Evolutionary conservation across 1,284 basidiomycete species (phyloP).

Genomic region (Rhodofomes roseus): DNA sequence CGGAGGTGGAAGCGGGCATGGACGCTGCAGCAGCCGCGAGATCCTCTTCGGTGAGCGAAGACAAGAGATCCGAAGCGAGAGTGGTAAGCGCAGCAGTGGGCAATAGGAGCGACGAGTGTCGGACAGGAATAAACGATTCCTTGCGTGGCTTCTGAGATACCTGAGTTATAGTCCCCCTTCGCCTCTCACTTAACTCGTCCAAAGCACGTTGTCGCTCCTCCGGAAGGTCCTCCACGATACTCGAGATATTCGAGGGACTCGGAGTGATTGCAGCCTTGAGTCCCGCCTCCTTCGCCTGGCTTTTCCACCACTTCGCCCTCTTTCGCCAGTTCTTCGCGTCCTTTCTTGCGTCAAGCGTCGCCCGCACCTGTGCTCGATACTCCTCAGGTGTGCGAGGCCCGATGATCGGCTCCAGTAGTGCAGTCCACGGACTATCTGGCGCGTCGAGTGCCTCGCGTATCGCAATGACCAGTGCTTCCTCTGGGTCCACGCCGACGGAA

Average conservation of each 20-base stretch:
- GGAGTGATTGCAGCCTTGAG: conserved; percentile 39
- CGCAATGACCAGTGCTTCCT: conserved; percentile 43
- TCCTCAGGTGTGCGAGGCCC: conserved; percentile 41
- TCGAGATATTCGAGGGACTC: conserved; percentile 49
- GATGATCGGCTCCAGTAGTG: conserved; percentile 38
- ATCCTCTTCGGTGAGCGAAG: background rate
- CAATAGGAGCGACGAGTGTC: background rate
- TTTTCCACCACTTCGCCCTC: conserved; percentile 46
- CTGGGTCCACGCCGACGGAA: conserved; percentile 29
- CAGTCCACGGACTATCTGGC: conserved; percentile 40
- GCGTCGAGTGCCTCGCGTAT: conserved; percentile 40
- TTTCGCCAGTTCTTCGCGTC: conserved; percentile 40
- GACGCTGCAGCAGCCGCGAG: background rate
- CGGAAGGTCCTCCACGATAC: conserved; percentile 39
- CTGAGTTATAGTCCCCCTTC: conserved; percentile 13
- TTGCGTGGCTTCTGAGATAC: background rate
- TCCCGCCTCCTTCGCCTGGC: conserved; percentile 31
- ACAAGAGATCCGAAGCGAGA: background rate
- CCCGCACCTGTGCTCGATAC: conserved; percentile 46
- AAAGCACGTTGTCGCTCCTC: conserved; percentile 37
- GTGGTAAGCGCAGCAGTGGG: background rate
- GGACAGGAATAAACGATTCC: background rate
- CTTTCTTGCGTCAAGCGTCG: conserved; percentile 42
- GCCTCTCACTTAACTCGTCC: conserved; percentile 29
- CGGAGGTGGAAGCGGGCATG: background rate